Evolutionary conservation across 805 yeast species (phyloP).

Genomic region (Ogataea allantospora): DNA sequence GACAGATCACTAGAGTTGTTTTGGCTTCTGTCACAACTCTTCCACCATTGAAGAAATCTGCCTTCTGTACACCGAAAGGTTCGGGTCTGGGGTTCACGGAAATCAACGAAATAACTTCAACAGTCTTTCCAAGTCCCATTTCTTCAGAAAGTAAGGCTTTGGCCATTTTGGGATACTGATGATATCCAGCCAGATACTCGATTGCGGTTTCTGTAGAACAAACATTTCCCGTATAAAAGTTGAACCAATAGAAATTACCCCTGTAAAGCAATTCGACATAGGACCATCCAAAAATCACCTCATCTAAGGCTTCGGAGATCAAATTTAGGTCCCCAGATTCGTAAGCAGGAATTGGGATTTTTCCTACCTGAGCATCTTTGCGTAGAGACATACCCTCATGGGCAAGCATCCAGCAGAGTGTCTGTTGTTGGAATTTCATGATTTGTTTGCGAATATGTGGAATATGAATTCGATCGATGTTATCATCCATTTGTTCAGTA

Average conservation of each 20-base stretch:
- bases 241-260: slow-evolving; percentile 40
- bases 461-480: slow-evolving; percentile 10
- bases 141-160: slow-evolving; percentile 85
- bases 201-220: slow-evolving; percentile 35
- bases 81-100: slow-evolving; percentile 56
- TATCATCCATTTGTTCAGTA: slow-evolving; percentile 32
- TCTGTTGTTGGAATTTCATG: slow-evolving; percentile 48
- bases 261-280: slow-evolving; percentile 19
- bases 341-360: slow-evolving; percentile 22
- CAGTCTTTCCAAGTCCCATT: slow-evolving; percentile 96
- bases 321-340: slow-evolving; percentile 20
- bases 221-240: slow-evolving; percentile 49
- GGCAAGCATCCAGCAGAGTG: slow-evolving; percentile 55
- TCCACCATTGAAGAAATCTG: slow-evolving; percentile 40
- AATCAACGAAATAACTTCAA: slow-evolving; percentile 72
- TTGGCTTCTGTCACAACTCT: slow-evolving; percentile 51
- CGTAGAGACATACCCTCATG: slow-evolving; percentile 47
- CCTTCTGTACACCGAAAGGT: slow-evolving; percentile 24
- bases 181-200: slow-evolving; percentile 20
- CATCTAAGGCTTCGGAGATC: slow-evolving; percentile 37
- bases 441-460: slow-evolving; percentile 25
- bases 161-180: slow-evolving; percentile 30
- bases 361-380: slow-evolving; percentile 20
- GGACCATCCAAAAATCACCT: slow-evolving; percentile 55
- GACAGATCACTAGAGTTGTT: slow-evolving; percentile 82